Evolutionary conservation across 2,329 filamentous ascomycete genomes (phyloP).

Genomic region (Acrodontium crateriforme): DNA sequence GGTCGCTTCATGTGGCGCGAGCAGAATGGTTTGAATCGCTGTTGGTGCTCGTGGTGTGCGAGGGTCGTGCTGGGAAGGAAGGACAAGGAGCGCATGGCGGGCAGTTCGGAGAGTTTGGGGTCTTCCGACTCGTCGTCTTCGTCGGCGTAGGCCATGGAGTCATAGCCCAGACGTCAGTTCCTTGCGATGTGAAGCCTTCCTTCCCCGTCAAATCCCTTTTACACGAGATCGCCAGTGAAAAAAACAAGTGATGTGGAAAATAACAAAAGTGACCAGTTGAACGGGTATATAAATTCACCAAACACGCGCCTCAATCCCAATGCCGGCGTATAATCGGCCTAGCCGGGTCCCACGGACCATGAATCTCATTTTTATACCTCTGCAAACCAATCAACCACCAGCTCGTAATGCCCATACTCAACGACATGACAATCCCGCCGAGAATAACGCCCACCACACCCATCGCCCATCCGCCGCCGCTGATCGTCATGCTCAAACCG

Average conservation of each 20-base stretch:
- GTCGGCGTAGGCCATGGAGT: too few relatives aligned
- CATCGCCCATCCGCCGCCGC: constrained; percentile 39
- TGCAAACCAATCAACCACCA: constrained; percentile 97
- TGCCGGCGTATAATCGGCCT: constrained; percentile 59
- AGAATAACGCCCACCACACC: constrained; percentile 60
- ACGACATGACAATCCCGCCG: constrained; percentile 56
- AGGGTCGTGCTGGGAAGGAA: constrained; percentile 26
- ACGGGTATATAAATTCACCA: too few relatives aligned
- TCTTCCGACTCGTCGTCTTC: constrained; percentile 9
- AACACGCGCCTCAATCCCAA: too few relatives aligned
- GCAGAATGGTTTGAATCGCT: constrained; percentile 51
- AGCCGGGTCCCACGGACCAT: constrained; percentile 94
- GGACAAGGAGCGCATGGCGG: constrained; percentile 1
- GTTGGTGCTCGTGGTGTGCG: constrained; percentile 89
- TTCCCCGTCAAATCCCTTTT: too few relatives aligned
- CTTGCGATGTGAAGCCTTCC: too few relatives aligned
- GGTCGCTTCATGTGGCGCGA: constrained; percentile 58
- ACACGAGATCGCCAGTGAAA: too few relatives aligned
- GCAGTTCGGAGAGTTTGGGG: constrained; percentile 15
- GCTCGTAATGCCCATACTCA: constrained; percentile 84
- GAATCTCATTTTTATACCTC: constrained; percentile 98
- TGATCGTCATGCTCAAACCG: constrained; percentile 53
- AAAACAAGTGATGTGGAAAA: too few relatives aligned
- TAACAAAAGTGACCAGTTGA: too few relatives aligned
- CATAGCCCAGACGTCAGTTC: too few relatives aligned